Conservation (phyloP, 768 basidiomycete species). For the Auriscalpium vulgare region DNA sequence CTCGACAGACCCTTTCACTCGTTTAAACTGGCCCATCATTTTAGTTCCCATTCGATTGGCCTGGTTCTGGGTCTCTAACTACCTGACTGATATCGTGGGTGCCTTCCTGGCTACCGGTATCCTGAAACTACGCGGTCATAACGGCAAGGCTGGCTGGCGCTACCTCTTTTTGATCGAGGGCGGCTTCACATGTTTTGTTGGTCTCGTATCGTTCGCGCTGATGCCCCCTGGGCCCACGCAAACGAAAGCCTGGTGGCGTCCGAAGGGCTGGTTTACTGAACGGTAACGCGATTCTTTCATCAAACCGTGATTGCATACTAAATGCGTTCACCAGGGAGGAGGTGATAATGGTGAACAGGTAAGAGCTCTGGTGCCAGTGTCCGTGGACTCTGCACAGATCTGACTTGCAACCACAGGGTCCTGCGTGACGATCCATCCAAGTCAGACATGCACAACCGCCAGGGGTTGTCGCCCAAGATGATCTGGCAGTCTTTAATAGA, state of each 20-base stretch:
- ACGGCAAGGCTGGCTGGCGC: slow-evolving; percentile 48
- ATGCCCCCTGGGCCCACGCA: slow-evolving; percentile 60
- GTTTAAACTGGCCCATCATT: background rate
- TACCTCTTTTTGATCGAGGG: slow-evolving; percentile 55
- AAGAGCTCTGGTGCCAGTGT: background rate
- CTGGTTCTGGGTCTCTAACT: slow-evolving; percentile 61
- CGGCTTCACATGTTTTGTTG: slow-evolving; percentile 40
- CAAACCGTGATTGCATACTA: background rate
- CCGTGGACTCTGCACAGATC: background rate
- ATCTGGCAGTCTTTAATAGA: slow-evolving; percentile 47
- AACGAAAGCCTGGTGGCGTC: slow-evolving; percentile 50
- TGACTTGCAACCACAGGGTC: slow-evolving; percentile 24
- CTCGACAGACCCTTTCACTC: background rate
- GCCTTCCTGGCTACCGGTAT: slow-evolving; percentile 64
- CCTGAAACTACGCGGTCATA: slow-evolving; percentile 42
- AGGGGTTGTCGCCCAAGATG: slow-evolving; percentile 44
- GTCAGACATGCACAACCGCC: slow-evolving; percentile 65
- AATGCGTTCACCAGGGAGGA: slow-evolving; percentile 38
- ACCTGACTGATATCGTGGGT: slow-evolving; percentile 43
- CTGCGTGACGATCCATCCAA: slow-evolving; percentile 61
- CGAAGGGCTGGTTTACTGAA: slow-evolving; percentile 60
- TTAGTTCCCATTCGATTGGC: slow-evolving; percentile 59
- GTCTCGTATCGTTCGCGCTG: slow-evolving; percentile 43
- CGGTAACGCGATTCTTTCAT: slow-evolving; percentile 26
- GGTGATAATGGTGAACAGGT: slow-evolving; percentile 54